A percentile compares a stretch with the other conserved stretches of the same genome.
phyloP scores from a whole-genome alignment of 2,329 filamentous ascomycete species.

The Exophiala sp. region DNA sequence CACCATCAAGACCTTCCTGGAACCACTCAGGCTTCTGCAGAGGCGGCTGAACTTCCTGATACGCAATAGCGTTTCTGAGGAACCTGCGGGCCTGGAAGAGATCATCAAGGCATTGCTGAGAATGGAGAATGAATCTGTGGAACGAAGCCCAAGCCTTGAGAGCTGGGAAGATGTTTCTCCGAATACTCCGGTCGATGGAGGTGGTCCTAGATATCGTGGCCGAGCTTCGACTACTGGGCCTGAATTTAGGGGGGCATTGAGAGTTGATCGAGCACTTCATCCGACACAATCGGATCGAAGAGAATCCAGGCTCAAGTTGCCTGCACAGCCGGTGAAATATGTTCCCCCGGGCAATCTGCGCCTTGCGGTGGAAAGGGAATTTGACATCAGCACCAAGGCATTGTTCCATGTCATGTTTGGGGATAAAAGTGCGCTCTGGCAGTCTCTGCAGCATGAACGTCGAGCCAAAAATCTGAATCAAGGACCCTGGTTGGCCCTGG shows the following conservation, averaged over 20 bases:
- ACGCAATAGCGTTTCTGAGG: conserved; percentile 67
- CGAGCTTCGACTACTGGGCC: conserved; percentile 17
- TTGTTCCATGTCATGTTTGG: conserved; percentile 96
- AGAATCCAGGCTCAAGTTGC: conserved; percentile 69
- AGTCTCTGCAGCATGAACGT: conserved; percentile 79
- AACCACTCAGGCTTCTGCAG: conserved; percentile 76
- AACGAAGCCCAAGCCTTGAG: conserved; percentile 67
- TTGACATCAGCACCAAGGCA: conserved; percentile 86
- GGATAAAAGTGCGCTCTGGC: conserved; percentile 91
- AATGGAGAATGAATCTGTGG: conserved; percentile 59
- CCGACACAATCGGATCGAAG: conserved; percentile 33
- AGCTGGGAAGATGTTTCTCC: conserved; percentile 82
- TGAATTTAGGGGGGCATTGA: conserved; percentile 53
- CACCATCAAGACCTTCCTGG: conserved; percentile 87
- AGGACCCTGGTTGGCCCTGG: conserved; percentile 68
- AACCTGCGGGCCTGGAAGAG: conserved; percentile 62
- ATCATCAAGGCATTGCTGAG: conserved; percentile 66
- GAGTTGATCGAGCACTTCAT: conserved; percentile 58
- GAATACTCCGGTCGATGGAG: conserved; percentile 56
- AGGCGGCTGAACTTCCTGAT: conserved; percentile 78
- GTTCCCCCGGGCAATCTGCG: conserved; percentile 75
- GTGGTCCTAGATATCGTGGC: conserved; percentile 36
- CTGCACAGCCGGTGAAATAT: conserved; percentile 72
- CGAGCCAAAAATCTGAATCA: conserved; percentile 75
- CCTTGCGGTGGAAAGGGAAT: conserved; percentile 70